Percentiles rank a stretch among this genome's conserved stretches.
Conservation (phyloP, 345 rosid species). For the Gossypium stocksii region DNA sequence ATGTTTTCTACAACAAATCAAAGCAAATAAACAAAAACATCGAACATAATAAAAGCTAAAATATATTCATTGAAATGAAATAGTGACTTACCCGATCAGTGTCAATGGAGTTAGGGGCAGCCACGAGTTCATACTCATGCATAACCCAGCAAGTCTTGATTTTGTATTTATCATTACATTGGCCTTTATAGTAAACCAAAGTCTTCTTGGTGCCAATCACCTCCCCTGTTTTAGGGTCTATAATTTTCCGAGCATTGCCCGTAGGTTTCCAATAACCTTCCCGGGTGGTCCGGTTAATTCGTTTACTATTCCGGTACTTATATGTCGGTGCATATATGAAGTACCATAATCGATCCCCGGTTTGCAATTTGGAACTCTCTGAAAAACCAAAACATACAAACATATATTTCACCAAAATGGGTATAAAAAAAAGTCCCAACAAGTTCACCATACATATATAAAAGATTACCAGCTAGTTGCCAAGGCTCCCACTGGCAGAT, state of each 20-base stretch:
- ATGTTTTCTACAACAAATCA: not conserved
- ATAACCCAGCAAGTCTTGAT: conserved; percentile 12
- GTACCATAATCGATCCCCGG: not conserved
- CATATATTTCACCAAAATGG: not conserved
- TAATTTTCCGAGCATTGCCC: conserved; percentile 10
- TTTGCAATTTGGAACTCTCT: not conserved
- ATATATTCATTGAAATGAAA: not conserved
- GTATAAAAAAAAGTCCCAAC: not conserved
- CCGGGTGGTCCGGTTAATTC: not conserved
- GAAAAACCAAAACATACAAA: not conserved
- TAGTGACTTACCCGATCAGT: not conserved
- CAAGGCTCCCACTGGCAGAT: not conserved
- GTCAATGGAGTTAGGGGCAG: not conserved
- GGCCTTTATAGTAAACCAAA: conserved; percentile 10
- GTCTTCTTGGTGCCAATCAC: conserved; percentile 18
- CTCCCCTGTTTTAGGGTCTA: not conserved
- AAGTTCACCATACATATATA: not conserved
- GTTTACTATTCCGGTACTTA: not conserved
- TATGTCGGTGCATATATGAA: not conserved
- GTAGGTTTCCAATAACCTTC: conserved; percentile 22
- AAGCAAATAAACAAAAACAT: not conserved
- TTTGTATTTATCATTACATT: not conserved
- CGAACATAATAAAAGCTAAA: not conserved
- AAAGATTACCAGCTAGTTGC: not conserved
- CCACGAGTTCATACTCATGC: conserved; percentile 8